These are phyloP conservation scores for Cercospora zeina DNA, from an alignment of 2,329 filamentous ascomycete species.

Conservation along the genomic window DNA sequence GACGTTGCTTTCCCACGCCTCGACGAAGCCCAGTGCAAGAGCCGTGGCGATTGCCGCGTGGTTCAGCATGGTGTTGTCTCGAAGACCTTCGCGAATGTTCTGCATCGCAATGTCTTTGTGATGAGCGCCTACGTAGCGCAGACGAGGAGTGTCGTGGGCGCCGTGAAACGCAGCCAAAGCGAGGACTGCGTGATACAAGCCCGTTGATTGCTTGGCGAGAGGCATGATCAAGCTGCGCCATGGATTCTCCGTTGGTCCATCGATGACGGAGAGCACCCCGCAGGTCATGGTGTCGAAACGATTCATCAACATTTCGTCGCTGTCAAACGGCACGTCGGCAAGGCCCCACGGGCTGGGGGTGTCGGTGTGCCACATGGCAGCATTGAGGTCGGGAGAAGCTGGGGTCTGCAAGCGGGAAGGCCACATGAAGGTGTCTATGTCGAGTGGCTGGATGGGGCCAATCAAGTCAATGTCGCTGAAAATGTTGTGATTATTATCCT, in stretches of 20 bases:
- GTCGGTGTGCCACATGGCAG: slow-evolving; percentile 10
- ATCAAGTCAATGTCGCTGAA: slow-evolving; percentile 28
- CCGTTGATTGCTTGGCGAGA: slow-evolving; percentile 62
- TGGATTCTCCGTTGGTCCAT: slow-evolving; percentile 68
- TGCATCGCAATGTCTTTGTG: slow-evolving; percentile 67
- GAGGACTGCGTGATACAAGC: slow-evolving; percentile 66
- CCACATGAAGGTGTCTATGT: slow-evolving; percentile 24
- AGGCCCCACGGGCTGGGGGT: slow-evolving; percentile 23
- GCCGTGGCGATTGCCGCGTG: slow-evolving; percentile 70
- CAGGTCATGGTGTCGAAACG: slow-evolving; percentile 68
- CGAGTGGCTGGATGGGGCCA: slow-evolving; percentile 22
- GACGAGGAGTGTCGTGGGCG: slow-evolving; percentile 56
- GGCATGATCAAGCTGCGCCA: slow-evolving; percentile 73
- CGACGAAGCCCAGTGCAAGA: slow-evolving; percentile 66
- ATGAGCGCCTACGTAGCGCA: slow-evolving; percentile 65
- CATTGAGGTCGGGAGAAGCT: slow-evolving; percentile 14
- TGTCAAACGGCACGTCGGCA: slow-evolving; percentile 37
- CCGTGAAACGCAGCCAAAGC: slow-evolving; percentile 70
- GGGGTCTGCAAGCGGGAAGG: slow-evolving; percentile 26
- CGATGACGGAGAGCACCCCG: slow-evolving; percentile 69
- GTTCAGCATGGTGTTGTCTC: slow-evolving; percentile 58
- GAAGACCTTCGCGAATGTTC: slow-evolving; percentile 59
- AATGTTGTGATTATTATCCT: slow-evolving; percentile 19
- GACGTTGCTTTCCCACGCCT: slow-evolving; percentile 70
- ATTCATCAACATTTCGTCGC: slow-evolving; percentile 62